Percentiles rank a stretch among this genome's conserved stretches.
phyloP scores from a whole-genome alignment of 352 stramenopile species.

The Globisporangium cederbergense region DNA sequence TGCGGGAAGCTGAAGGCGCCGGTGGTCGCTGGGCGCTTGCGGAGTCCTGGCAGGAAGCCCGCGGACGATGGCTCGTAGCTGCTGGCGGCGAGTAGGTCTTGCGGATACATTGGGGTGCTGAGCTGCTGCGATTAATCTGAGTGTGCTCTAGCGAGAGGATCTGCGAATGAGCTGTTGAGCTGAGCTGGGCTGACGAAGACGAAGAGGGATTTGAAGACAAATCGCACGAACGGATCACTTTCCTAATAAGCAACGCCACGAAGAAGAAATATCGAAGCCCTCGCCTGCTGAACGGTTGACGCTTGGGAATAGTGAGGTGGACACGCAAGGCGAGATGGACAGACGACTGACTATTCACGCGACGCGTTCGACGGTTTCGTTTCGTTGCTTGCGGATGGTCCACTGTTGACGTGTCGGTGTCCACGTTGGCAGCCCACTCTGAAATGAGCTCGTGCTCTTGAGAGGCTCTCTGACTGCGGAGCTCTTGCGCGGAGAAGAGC shows the following conservation, averaged over 20 bases:
- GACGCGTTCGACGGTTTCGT: not conserved
- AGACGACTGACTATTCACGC: not conserved
- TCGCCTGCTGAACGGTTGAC: not conserved
- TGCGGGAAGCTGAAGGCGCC: not conserved
- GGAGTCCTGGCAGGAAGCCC: not conserved
- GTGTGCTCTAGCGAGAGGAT: not conserved
- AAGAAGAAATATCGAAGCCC: not conserved
- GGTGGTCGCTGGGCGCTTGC: constrained; percentile 3
- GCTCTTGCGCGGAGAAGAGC: not conserved
- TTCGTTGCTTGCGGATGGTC: no score
- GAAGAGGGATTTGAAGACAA: not conserved
- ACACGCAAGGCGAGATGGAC: not conserved
- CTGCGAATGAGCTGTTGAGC: not conserved
- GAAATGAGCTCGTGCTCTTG: no score
- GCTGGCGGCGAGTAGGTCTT: constrained; percentile 6
- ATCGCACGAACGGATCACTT: not conserved
- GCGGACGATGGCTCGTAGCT: not conserved
- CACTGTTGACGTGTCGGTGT: no score
- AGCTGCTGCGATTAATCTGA: not conserved
- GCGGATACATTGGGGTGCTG: constrained; percentile 3
- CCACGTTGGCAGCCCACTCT: no score
- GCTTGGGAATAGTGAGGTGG: not conserved
- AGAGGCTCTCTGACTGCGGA: not conserved
- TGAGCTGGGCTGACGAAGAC: not conserved
- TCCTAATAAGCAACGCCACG: not conserved